Evolutionary conservation across 2,329 filamentous ascomycete genomes (phyloP).

Genomic region (Trichoderma gracile): DNA sequence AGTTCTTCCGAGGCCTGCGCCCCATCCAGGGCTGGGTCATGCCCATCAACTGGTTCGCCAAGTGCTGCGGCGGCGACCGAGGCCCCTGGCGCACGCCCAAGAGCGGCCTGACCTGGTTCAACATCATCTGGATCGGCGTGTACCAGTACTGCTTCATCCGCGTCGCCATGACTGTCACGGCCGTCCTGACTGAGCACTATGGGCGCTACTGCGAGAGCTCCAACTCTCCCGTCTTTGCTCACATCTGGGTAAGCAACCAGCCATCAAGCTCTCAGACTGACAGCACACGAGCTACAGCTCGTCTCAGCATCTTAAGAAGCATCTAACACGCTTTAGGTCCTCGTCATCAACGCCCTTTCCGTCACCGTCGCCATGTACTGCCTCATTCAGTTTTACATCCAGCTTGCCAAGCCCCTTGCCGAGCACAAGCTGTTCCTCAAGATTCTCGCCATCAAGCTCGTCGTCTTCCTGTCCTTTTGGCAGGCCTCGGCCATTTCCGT

Average conservation of each 20-base stretch:
- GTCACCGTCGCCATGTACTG: slow-evolving; percentile 88
- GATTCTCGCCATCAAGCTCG: slow-evolving; percentile 82
- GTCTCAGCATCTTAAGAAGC: neutral
- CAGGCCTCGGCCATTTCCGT: slow-evolving; percentile 60
- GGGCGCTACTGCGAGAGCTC: slow-evolving; percentile 77
- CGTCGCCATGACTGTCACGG: slow-evolving; percentile 75
- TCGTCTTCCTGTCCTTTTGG: slow-evolving; percentile 92
- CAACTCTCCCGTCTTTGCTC: slow-evolving; percentile 74
- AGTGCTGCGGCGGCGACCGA: slow-evolving; percentile 67
- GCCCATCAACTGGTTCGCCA: slow-evolving; percentile 70
- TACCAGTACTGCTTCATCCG: slow-evolving; percentile 87
- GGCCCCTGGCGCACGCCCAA: slow-evolving; percentile 72
- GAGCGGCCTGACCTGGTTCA: slow-evolving; percentile 88
- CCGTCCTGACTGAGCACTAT: slow-evolving; percentile 70
- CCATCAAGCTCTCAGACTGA: too few species aligned
- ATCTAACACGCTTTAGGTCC: slow-evolving; percentile 47
- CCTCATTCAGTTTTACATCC: slow-evolving; percentile 82
- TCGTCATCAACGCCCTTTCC: slow-evolving; percentile 68
- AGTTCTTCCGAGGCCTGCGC: slow-evolving; percentile 70
- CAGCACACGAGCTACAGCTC: too few species aligned
- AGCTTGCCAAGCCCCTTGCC: slow-evolving; percentile 67
- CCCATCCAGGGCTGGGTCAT: slow-evolving; percentile 71
- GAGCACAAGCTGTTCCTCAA: slow-evolving; percentile 76
- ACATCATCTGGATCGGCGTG: slow-evolving; percentile 77
- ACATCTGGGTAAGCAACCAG: slow-evolving; percentile 69